These are phyloP conservation scores for Akanthomyces lecanii DNA, from an alignment of 2,329 filamentous ascomycete species.

Conservation along the genomic window DNA sequence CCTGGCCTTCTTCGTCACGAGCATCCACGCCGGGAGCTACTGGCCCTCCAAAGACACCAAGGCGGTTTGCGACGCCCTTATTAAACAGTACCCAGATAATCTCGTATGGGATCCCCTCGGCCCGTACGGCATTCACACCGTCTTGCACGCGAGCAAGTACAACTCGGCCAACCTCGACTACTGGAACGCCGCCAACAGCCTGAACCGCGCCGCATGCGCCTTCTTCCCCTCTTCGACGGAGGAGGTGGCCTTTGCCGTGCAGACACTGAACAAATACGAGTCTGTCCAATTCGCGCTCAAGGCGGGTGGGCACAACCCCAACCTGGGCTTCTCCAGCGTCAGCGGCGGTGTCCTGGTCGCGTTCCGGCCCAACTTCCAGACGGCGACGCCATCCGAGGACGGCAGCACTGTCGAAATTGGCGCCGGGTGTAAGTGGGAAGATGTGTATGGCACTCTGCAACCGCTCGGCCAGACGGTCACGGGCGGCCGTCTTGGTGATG, in stretches of 20 bases:
- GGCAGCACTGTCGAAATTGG: constrained; percentile 34
- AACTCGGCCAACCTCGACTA: constrained; percentile 18
- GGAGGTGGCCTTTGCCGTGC: constrained; percentile 32
- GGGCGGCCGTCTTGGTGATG: constrained; percentile 27
- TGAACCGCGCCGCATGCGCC: constrained; percentile 31
- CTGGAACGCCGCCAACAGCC: constrained; percentile 20
- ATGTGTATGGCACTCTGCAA: constrained; percentile 33
- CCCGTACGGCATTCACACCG: constrained; percentile 6
- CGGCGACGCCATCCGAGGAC: constrained; percentile 7
- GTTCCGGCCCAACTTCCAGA: constrained; percentile 28
- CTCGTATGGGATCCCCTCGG: constrained; percentile 21
- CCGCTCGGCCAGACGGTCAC: constrained; percentile 31
- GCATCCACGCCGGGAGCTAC: neutral
- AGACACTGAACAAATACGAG: constrained; percentile 27
- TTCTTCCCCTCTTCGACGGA: constrained; percentile 30
- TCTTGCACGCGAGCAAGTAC: constrained; percentile 9
- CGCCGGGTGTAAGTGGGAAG: constrained; percentile 37
- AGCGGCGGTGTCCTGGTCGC: constrained; percentile 35
- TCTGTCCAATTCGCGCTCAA: constrained; percentile 34
- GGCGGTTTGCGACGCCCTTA: constrained; percentile 19
- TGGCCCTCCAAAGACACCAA: constrained; percentile 11
- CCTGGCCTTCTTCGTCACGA: neutral
- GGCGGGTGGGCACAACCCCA: constrained; percentile 37
- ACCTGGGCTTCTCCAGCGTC: constrained; percentile 31
- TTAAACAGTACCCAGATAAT: constrained; percentile 16